Evolutionary conservation across 495 filamentous ascomycete species (phyloP), one percentile per base, ranked within the genome.

Genomic region (Penicillium lagena): DNA sequence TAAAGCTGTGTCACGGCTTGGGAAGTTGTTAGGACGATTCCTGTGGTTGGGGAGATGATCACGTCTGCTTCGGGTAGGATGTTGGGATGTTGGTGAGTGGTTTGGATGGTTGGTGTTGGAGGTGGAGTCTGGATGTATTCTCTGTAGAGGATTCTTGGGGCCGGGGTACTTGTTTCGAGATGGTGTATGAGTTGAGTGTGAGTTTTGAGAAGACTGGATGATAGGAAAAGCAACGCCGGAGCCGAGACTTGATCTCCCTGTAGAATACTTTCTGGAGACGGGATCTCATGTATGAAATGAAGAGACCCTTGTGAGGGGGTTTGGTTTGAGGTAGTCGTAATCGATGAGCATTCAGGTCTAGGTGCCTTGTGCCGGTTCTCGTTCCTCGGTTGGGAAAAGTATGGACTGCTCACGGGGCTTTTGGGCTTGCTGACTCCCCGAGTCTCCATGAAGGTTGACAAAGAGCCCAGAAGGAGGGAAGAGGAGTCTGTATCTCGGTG

Each of bases 1-100:
- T 71, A 62, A 38, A 74, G 73, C 54, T 95, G 89, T 29, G 85
- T 86, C 39, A 86, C 78, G 49, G 81, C 79, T 49, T 90, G 80
- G 7, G 89, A 68, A 1, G 81, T 86, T 9, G 87, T 87, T 7
- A 84, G 54, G 9, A 94, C 55, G 11, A 95, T 65, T 1, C 86
- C 88, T 0, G 78, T 83, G 2, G 68, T 67, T 0, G 87, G 81
- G 0, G 88, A 89, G 36, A 90, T 49, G 29, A 86, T 79, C 11
- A 95, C 49, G 57, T 95, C 90, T 9, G 87, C 87, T 60, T 95
- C 89, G 2, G 22, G 22, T 22, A 4, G 22, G 22, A 22, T 22
- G 22, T 22, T 22, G 22, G 3, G 22, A 22, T 2, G 13, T 17
- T 15, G 15, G 42, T 39, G 32, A 35, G 41, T 36, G 10, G 15